phyloP scores from a whole-genome alignment of 179 eudicot genomes.

The Spinacia oleracea region DNA sequence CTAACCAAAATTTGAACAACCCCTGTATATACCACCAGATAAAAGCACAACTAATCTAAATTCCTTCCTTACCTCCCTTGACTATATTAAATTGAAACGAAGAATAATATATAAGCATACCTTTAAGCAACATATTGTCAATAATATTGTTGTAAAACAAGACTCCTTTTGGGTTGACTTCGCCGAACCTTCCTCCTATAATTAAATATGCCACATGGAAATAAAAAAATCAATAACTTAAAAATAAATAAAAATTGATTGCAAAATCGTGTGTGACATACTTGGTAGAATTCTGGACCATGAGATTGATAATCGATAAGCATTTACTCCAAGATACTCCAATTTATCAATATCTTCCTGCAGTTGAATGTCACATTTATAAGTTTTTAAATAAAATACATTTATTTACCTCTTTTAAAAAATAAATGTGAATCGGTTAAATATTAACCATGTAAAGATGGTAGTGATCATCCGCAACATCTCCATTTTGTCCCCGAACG shows the following conservation, averaged over 20 bases:
- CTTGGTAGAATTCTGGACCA: constrained; percentile 84
- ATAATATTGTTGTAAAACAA: constrained; percentile 62
- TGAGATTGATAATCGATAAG: constrained; percentile 83
- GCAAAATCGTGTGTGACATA: constrained; percentile 13
- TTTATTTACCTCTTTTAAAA: too few relatives aligned
- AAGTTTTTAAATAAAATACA: too few relatives aligned
- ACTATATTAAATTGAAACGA: too few relatives aligned
- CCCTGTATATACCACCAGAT: too few relatives aligned
- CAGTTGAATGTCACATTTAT: not conserved
- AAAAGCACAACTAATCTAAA: too few relatives aligned
- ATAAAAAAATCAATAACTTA: too few relatives aligned
- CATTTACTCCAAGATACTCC: constrained; percentile 65
- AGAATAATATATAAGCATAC: constrained; percentile 32
- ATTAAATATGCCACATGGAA: not conserved
- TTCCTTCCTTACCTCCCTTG: too few relatives aligned
- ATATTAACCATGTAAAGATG: constrained; percentile 64
- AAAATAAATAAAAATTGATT: too few relatives aligned
- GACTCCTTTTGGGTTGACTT: constrained; percentile 54
- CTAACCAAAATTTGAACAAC: too few relatives aligned
- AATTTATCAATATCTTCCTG: constrained; percentile 80
- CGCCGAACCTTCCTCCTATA: constrained; percentile 51
- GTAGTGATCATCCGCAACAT: constrained; percentile 79
- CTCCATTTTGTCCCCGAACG: constrained; percentile 51
- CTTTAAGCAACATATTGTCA: constrained; percentile 61
- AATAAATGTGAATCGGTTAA: too few relatives aligned